These are phyloP conservation scores for Camillea tinctor DNA, from an alignment of 2,329 filamentous ascomycete genomes.

Conservation along the genomic window DNA sequence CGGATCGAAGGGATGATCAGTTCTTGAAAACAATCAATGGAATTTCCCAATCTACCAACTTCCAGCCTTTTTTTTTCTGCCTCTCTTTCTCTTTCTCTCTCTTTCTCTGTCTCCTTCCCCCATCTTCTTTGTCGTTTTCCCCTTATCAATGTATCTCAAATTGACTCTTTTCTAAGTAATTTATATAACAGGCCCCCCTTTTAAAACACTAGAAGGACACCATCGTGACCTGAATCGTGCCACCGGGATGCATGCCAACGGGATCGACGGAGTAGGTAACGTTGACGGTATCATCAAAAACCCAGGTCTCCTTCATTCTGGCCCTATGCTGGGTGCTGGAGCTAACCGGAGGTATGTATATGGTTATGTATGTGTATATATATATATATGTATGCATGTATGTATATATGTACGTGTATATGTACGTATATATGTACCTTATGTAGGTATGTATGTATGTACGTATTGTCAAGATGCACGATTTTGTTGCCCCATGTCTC, in stretches of 20 bases:
- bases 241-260: neutral
- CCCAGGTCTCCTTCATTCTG: neutral
- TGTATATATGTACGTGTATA: too few species aligned
- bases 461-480: too few species aligned
- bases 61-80: too few species aligned
- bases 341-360: neutral
- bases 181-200: neutral
- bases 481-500: neutral
- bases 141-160: too few species aligned
- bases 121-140: too few species aligned
- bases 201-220: neutral
- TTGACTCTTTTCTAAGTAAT: neutral
- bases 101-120: too few species aligned
- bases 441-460: too few species aligned
- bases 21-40: too few species aligned
- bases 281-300: neutral
- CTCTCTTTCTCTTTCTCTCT: too few species aligned
- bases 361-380: conserved; percentile 8
- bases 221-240: neutral
- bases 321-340: neutral
- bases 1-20: too few species aligned
- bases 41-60: too few species aligned
- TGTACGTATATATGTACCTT: too few species aligned
- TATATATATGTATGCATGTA: neutral
- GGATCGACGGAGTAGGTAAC: neutral